Conservation (phyloP, 2,329 filamentous ascomycete genomes). For the Pseudogymnoascus sp. region DNA sequence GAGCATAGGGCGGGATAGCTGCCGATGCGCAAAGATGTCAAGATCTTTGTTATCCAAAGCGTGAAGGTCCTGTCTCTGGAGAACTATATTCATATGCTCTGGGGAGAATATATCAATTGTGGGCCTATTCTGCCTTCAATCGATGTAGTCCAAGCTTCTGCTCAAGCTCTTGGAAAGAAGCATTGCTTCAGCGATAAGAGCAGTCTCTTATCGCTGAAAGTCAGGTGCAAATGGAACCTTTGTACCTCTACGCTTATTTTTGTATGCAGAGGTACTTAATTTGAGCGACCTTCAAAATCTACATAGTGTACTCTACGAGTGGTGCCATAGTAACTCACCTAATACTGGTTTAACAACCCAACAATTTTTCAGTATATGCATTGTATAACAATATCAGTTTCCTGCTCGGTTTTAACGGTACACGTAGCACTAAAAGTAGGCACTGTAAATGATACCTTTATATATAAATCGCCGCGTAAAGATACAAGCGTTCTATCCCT, state of each 20-base stretch:
- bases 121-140: background rate
- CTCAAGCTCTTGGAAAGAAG: background rate
- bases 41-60: background rate
- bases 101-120: background rate
- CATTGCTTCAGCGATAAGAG: background rate
- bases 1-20: background rate
- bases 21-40: background rate
- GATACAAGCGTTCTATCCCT: background rate
- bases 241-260: background rate
- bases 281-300: background rate
- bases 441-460: background rate
- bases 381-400: background rate
- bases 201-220: background rate
- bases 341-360: background rate
- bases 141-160: background rate
- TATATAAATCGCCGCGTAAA: background rate
- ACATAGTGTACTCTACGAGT: too few relatives aligned
- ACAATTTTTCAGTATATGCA: background rate
- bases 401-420: background rate
- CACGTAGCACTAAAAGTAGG: too few relatives aligned
- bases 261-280: background rate
- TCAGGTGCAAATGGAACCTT: background rate
- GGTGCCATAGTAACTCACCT: too few relatives aligned
- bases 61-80: background rate
- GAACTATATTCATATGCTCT: background rate